Conservation (phyloP, 2,329 filamentous ascomycete genomes). For the Colletotrichum eremochloae region DNA sequence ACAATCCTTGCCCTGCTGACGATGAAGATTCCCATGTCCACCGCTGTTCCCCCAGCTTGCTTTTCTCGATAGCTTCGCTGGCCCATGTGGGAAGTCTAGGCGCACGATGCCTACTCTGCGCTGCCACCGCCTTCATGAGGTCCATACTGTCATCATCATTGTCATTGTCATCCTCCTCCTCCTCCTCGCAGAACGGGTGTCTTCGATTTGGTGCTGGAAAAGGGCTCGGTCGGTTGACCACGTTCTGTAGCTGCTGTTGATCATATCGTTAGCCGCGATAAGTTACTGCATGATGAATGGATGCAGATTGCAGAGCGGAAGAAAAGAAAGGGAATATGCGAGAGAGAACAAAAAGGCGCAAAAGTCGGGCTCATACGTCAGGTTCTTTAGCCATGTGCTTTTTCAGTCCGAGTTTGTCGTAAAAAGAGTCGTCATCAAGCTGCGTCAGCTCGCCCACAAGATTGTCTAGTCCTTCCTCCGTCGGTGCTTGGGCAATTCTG, state of each 20-base stretch:
- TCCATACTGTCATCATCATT: constrained; percentile 38
- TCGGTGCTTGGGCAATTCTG: constrained; percentile 48
- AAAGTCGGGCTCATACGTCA: constrained; percentile 48
- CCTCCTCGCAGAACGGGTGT: constrained; percentile 15
- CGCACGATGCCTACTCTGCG: constrained; percentile 34
- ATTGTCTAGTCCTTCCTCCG: constrained; percentile 46
- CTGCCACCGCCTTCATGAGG: constrained; percentile 52
- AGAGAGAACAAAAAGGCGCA: background rate
- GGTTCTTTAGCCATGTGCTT: constrained; percentile 46
- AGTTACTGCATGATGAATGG: background rate
- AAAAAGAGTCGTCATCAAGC: constrained; percentile 47
- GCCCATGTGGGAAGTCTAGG: constrained; percentile 51
- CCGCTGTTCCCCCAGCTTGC: constrained; percentile 15
- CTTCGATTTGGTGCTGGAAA: constrained; percentile 1
- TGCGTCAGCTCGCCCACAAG: constrained; percentile 47
- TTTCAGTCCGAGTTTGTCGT: constrained; percentile 43
- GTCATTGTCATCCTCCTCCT: constrained; percentile 2
- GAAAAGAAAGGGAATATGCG: background rate
- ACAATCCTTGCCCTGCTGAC: constrained; percentile 11
- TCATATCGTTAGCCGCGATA: constrained; percentile 24
- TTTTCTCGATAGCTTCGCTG: constrained; percentile 46
- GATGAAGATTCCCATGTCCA: constrained; percentile 20
- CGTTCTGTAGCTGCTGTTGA: constrained; percentile 51
- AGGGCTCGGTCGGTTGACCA: constrained; percentile 45
- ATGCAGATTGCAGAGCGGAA: background rate